Evolutionary conservation across 768 basidiomycete species (phyloP), one percentile per base, ranked within the genome.

Genomic region (Boletus insuetus): DNA sequence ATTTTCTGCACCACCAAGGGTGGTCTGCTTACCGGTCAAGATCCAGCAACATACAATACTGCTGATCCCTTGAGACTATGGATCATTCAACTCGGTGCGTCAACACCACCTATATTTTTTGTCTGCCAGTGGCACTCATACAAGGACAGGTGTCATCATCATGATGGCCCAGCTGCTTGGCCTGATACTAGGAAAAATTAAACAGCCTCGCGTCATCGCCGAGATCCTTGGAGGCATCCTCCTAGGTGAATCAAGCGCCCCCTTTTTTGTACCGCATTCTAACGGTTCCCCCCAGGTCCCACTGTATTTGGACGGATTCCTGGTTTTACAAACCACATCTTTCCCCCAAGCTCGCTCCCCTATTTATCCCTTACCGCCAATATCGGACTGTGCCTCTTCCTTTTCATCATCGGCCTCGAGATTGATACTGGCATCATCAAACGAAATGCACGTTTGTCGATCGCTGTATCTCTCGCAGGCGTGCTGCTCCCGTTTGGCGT

Each of bases 391-490:
- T 87, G 86, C 59, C 82, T 94, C 44, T 94, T 92, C 74, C 82
- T 98, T 12, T 98, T 98, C 76, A 82, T 98, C 57, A 87, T 98
- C 35, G 96, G 96, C 1, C 84, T 96, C 19, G 91, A 93, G 73
- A 94, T 97, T 54, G 97, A 98, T 59, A 74, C 82, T 0, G 75
- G 76, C 4, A 75, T 97, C 55, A 88, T 98, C 70, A 86, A 80
- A 63, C 84, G 87, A 24, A 90, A 89, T 77, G 84, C 80, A 0
- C 79, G 83, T 3, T 71, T 86, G 2, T 88, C 88, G 1, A 69
- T 77, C 1, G 78, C 80, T 0, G 85, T 98, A 42, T 86, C 92
- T 1, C 64, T 89, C 0, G 87, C 86, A 0, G 96, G 96, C 6
- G 90, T 98, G 78, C 58, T 83, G 12, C 64, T 98, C 4, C 96